Conservation (phyloP, 2,329 filamentous ascomycete genomes). For the Hymenoscyphus scutula region DNA sequence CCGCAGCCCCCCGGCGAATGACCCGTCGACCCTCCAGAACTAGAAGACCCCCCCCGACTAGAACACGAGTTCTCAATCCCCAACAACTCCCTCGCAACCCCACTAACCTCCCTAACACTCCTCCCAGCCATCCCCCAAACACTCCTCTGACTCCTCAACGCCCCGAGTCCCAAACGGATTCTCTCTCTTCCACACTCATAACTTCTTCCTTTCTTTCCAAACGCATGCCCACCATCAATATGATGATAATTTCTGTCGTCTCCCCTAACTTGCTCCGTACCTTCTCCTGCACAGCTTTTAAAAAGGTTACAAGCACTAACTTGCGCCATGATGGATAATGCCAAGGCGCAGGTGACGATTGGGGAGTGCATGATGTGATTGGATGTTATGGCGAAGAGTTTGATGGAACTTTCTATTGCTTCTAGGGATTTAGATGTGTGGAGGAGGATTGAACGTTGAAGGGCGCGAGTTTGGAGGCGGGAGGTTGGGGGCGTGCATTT, state of each 20-base stretch:
- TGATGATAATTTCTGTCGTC: neutral
- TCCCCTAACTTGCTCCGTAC: neutral
- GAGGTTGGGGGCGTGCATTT: constrained; percentile 33
- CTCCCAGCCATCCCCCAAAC: constrained; percentile 57
- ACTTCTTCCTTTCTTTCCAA: constrained; percentile 23
- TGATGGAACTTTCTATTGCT: constrained; percentile 55
- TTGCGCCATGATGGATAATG: constrained; percentile 55
- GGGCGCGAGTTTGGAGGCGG: constrained; percentile 43
- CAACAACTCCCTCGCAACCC: constrained; percentile 51
- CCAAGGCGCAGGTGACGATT: constrained; percentile 55
- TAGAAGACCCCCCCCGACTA: neutral
- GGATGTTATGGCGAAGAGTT: constrained; percentile 52
- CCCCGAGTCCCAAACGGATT: constrained; percentile 58
- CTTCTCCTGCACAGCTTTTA: no score
- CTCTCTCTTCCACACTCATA: constrained; percentile 42
- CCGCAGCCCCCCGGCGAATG: neutral
- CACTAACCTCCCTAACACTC: constrained; percentile 55
- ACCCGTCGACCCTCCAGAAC: neutral
- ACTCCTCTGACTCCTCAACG: constrained; percentile 51
- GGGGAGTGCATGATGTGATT: constrained; percentile 54
- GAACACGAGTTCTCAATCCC: neutral
- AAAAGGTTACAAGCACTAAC: constrained; percentile 54
- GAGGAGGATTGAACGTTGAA: constrained; percentile 42
- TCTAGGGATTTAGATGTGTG: constrained; percentile 60
- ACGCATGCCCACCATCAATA: neutral